A percentile compares a stretch with the other conserved stretches of the same genome.
These are phyloP conservation scores for Hyphopichia wangnamkhiaoensis DNA, from an alignment of 1,139 yeast genomes.

Conservation along the genomic window DNA sequence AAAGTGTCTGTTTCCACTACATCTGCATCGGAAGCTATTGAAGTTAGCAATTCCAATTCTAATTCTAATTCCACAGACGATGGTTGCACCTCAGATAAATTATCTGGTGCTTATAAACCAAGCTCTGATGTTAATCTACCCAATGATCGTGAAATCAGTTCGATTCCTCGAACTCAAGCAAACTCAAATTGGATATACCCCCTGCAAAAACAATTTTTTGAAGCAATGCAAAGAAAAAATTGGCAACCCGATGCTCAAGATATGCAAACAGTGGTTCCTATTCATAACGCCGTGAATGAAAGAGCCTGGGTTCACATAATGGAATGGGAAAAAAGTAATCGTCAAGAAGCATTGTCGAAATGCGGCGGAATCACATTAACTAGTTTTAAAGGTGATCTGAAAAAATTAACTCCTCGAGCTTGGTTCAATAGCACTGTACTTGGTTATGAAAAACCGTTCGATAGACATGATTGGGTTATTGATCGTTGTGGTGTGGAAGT, in stretches of 20 bases:
- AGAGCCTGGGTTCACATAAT: slow-evolving; percentile 85
- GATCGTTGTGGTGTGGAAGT: slow-evolving; percentile 81
- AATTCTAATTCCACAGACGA: slow-evolving; percentile 19
- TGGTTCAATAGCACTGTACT: slow-evolving; percentile 61
- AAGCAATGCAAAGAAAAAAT: slow-evolving; percentile 89
- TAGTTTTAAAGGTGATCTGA: slow-evolving; percentile 86
- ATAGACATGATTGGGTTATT: slow-evolving; percentile 95
- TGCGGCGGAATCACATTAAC: slow-evolving; percentile 89
- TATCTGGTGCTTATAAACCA: slow-evolving; percentile 26
- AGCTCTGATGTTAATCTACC: slow-evolving; percentile 46
- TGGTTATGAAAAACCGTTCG: slow-evolving; percentile 82
- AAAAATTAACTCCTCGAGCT: slow-evolving; percentile 86
- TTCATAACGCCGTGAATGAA: slow-evolving; percentile 93
- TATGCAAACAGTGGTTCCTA: slow-evolving; percentile 90
- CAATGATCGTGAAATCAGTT: slow-evolving; percentile 71
- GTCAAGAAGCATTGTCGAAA: slow-evolving; percentile 44
- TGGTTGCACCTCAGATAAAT: slow-evolving; percentile 48
- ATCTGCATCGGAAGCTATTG: slow-evolving; percentile 36
- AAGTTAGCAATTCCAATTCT: slow-evolving; percentile 11
- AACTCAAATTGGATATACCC: slow-evolving; percentile 88
- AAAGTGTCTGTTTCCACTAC: slow-evolving; percentile 36
- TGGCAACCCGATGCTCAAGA: slow-evolving; percentile 83
- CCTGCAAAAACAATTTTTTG: slow-evolving; percentile 89
- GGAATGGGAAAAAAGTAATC: slow-evolving; percentile 73
- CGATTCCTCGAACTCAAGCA: slow-evolving; percentile 78